Evolutionary conservation across 2,329 filamentous ascomycete species (phyloP), one percentile per base, ranked within the genome.

Genomic region (Thielaviopsis ethacetica): DNA sequence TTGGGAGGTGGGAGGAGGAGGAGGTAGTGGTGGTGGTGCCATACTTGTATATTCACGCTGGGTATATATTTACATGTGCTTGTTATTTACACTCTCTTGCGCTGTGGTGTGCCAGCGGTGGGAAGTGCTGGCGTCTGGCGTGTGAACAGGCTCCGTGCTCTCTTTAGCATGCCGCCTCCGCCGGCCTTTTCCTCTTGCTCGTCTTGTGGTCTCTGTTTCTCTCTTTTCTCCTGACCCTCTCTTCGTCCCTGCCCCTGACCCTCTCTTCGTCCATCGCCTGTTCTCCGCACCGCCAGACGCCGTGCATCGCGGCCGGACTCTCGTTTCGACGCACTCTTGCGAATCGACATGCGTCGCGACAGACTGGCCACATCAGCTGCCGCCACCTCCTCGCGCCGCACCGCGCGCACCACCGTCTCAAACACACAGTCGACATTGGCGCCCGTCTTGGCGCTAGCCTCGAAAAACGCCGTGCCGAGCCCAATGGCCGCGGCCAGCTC

Each of bases 381-480:
- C 1, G 53, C 22, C 3, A 50, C 13, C 1, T 26, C 41, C 27
- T 53, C 34, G 7, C 19, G 26, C 34, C 21, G 17, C 21, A 59
- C 59, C 6, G 54, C 59, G 52, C 54, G 50, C 9, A 62, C 34
- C 5, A 86, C 85, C 2, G 83, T 82, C 30, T 82, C 85, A 65
- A 86, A 87, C 10, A 85, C 81, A 61, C 83, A 82, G 61, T 81
- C 78, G 13, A 88, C 84, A 66, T 86, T 84, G 62, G 78, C 73
- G 3, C 84, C 84, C 0, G 81, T 83, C 75, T 85, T 86, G 12
- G 84, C 84, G 66, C 80, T 84, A 13, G 84, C 86, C 71, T 87
- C 84, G 67, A 85, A 85, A 71, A 87, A 87, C 59, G 86, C 69
- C 56, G 86, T 71, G n/a, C 61, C 84, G 79, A 54, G 81, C 78